Evolutionary conservation across 495 filamentous ascomycete genomes (phyloP), one percentile per base, ranked within the genome.

Genomic region (Aspergillus asperescens): DNA sequence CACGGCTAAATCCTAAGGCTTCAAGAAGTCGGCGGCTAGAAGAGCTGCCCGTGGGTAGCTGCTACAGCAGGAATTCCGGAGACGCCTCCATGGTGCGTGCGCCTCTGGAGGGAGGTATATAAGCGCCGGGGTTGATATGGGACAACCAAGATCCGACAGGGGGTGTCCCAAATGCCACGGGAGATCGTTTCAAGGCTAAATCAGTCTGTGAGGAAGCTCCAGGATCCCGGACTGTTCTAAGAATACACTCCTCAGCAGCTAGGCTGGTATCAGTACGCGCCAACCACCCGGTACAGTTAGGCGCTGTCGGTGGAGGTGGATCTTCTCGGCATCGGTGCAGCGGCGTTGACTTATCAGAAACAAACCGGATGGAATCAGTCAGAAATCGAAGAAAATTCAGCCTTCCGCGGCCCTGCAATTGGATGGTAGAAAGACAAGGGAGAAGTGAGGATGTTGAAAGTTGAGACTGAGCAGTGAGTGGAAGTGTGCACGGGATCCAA

Each of bases 241-340:
- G 53, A 61, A 61, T 63, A 57, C 32, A 49, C 44, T 38, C n/a
- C 5, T 27, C 19, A 44, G 48, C 42, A 38, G 48, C 52, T 54
- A 47, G 37, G 38, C 28, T 52, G 40, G 61, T 61, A 52, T 55
- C 61, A 62, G 60, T 66, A 68, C 59, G 65, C 65, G 65, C 65
- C 60, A 59, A 47, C 44, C 8, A 54, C 47, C 25, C 31, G 41
- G 50, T 44, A 47, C 47, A 56, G 41, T 34, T 50, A 54, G 57
- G 65, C 65, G 65, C 54, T 57, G 55, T n/a, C 38, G 56, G 50
- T 62, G 51, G 60, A 51, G 24, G 39, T 16, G 42, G 41, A 45
- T 54, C 51, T 37, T 52, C 44, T 23, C 48, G 37, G 50, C 50
- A 39, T 40, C 15, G 35, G 46, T 32, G 52, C 54, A 58, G 54